phyloP scores from a whole-genome alignment of 257 asterid species.

The Solanum infundibuliforme region DNA sequence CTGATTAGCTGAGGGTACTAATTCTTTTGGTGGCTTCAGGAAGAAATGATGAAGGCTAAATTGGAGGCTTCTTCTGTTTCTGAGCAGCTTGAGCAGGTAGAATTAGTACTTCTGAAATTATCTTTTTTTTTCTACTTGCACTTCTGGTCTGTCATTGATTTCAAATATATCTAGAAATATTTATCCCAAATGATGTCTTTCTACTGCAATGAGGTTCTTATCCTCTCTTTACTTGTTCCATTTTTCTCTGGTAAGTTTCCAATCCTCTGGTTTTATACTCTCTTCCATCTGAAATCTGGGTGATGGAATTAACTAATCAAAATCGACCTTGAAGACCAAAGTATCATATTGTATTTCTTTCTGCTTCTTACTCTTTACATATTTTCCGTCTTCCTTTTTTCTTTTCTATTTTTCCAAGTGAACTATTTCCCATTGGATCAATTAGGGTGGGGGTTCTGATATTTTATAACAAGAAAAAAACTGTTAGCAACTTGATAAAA shows the following conservation, averaged over 20 bases:
- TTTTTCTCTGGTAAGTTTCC: background rate
- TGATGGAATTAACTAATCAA: background rate
- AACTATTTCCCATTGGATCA: background rate
- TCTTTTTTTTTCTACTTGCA: background rate
- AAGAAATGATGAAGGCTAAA: constrained; percentile 39
- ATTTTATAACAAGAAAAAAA: background rate
- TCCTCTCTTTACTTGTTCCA: background rate
- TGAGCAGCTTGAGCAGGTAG: constrained; percentile 28
- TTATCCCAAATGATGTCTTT: background rate
- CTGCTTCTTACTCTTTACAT: background rate
- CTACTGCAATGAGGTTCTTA: background rate
- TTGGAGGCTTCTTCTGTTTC: constrained; percentile 26
- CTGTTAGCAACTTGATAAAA: background rate
- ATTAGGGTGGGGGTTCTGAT: background rate
- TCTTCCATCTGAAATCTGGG: background rate
- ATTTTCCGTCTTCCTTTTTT: background rate
- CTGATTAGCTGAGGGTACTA: background rate
- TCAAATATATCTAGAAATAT: background rate
- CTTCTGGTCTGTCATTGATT: background rate
- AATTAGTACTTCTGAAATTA: background rate
- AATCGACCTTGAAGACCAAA: background rate
- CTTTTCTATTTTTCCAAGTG: background rate
- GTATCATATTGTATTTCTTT: background rate
- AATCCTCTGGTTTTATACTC: background rate
- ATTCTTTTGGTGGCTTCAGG: constrained; percentile 20